A percentile compares a stretch with the other conserved stretches of the same genome.
These are phyloP conservation scores for Cornus florida DNA, from an alignment of 148 eudicot species.

Conservation along the genomic window DNA sequence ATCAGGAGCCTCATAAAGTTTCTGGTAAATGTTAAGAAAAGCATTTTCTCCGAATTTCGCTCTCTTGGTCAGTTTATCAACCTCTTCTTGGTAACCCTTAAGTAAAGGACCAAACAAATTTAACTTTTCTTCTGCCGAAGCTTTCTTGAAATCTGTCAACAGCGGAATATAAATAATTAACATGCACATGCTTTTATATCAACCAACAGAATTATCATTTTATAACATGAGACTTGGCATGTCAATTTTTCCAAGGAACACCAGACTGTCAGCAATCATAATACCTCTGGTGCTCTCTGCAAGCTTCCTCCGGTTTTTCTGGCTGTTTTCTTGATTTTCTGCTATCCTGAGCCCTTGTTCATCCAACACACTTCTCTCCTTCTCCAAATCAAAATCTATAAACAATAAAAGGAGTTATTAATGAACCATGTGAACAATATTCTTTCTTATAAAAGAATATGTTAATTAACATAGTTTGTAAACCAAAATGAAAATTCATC, in stretches of 20 bases:
- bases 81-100: constrained; percentile 97
- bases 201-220: neutral
- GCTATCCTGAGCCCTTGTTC: constrained; percentile 97
- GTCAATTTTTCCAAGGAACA: neutral
- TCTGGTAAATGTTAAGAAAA: constrained; percentile 93
- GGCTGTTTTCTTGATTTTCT: constrained; percentile 96
- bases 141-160: constrained; percentile 87
- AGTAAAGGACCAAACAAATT: constrained; percentile 75
- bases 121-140: constrained; percentile 78
- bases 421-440: neutral
- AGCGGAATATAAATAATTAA: constrained; percentile 1
- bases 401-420: constrained; percentile 4
- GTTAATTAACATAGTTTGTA: no score
- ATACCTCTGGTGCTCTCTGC: constrained; percentile 98
- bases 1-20: constrained; percentile 98
- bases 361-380: constrained; percentile 84
- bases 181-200: neutral
- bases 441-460: neutral
- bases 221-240: no score
- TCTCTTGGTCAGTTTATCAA: constrained; percentile 95
- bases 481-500: no score
- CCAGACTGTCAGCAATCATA: neutral
- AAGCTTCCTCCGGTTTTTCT: constrained; percentile 91
- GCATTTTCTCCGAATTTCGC: constrained; percentile 99
- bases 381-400: constrained; percentile 94